These are phyloP conservation scores for Tulasnella sp. DNA, from an alignment of 768 basidiomycete species.

Conservation along the genomic window DNA sequence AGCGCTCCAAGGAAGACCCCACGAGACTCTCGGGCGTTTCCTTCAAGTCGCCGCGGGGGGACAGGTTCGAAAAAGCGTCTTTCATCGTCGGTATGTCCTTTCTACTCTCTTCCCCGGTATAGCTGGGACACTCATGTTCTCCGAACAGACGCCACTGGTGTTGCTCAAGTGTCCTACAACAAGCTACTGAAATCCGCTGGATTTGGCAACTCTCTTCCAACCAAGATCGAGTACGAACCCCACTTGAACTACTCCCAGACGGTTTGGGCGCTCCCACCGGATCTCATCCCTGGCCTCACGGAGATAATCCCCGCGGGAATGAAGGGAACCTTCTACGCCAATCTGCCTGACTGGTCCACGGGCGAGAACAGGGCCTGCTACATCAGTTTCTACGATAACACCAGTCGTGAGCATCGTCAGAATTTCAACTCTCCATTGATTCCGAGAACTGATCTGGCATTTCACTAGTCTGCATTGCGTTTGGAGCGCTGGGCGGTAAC, in stretches of 20 bases:
- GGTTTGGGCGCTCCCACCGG: not conserved
- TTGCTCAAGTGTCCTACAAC: slow-evolving; percentile 21
- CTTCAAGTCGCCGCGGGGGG: slow-evolving; percentile 20
- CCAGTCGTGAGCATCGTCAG: not conserved
- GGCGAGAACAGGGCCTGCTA: not conserved
- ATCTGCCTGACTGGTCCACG: not conserved
- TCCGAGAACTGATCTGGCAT: no score
- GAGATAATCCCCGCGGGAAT: not conserved
- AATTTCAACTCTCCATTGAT: no score
- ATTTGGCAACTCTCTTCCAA: slow-evolving; percentile 13
- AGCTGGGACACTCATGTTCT: not conserved
- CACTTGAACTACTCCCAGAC: slow-evolving; percentile 14
- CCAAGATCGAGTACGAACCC: slow-evolving; percentile 24
- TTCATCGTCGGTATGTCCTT: slow-evolving; percentile 23
- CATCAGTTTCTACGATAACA: not conserved
- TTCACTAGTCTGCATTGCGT: no score
- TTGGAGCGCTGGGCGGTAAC: no score
- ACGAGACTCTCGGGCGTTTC: not conserved
- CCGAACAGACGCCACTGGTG: slow-evolving; percentile 28
- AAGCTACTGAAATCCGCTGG: slow-evolving; percentile 25
- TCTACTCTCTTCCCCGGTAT: no score
- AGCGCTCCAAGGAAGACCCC: slow-evolving; percentile 18
- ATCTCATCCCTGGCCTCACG: not conserved
- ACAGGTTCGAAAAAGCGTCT: slow-evolving; percentile 15
- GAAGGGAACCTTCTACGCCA: not conserved